A percentile compares a stretch with the other conserved stretches of the same genome.
Evolutionary conservation across 148 eudicot genomes (phyloP).

Genomic region (Salicornia ramosissima): DNA sequence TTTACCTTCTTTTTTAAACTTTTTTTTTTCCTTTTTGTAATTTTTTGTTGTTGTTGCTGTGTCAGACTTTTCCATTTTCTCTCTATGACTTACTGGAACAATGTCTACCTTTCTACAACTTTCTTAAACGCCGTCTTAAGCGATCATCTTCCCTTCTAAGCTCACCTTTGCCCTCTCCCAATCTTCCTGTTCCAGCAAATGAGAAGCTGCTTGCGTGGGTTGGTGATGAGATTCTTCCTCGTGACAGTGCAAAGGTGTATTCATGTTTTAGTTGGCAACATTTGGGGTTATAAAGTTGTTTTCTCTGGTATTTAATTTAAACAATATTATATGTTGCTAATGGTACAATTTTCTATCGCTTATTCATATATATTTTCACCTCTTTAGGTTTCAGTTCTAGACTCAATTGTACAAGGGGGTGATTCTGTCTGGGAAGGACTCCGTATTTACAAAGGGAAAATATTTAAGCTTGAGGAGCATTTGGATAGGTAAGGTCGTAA

Average conservation of each 20-base stretch:
- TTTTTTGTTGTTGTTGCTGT: constrained; percentile 20
- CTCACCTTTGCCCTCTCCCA: constrained; percentile 45
- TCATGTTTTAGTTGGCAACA: neutral
- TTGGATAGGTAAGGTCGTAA: constrained; percentile 86
- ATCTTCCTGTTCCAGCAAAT: constrained; percentile 84
- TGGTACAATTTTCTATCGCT: neutral
- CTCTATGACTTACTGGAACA: constrained; percentile 72
- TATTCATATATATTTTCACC: constrained; percentile 21
- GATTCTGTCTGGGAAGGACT: constrained; percentile 99
- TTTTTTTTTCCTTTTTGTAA: neutral
- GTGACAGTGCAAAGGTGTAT: constrained; percentile 86
- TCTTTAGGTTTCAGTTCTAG: constrained; percentile 83
- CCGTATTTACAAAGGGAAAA: constrained; percentile 70
- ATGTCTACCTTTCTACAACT: constrained; percentile 83
- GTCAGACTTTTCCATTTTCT: constrained; percentile 64
- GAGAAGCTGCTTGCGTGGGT: constrained; percentile 91
- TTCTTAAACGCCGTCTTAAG: constrained; percentile 52
- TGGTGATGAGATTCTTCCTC: constrained; percentile 86
- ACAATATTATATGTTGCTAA: neutral
- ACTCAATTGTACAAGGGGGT: constrained; percentile 99
- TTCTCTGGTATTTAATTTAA: neutral
- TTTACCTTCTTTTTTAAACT: neutral
- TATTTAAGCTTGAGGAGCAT: constrained; percentile 97
- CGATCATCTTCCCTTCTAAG: constrained; percentile 33
- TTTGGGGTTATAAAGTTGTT: neutral